Evolutionary conservation across 1,284 basidiomycete species (phyloP).

Genomic region (Peniophora sp.): DNA sequence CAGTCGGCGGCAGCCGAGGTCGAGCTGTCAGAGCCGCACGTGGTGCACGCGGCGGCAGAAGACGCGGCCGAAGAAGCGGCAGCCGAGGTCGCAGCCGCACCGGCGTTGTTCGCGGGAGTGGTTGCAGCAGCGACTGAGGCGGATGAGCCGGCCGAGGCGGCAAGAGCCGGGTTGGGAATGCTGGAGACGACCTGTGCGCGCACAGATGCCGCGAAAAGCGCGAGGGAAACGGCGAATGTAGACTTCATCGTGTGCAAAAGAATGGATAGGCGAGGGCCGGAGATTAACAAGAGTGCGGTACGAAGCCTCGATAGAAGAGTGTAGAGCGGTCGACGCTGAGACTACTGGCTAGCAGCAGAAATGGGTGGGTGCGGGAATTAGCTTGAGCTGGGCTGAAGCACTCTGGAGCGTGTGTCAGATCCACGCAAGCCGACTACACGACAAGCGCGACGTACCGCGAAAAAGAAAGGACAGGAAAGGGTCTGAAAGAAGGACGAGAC

Average conservation of each 20-base stretch:
- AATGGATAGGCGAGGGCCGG: slow-evolving; percentile 20
- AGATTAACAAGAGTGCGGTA: slow-evolving; percentile 25
- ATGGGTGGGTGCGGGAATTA: slow-evolving; percentile 20
- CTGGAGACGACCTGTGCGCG: slow-evolving; percentile 48
- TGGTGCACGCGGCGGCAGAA: slow-evolving; percentile 5
- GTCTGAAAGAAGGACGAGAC: slow-evolving; percentile 26
- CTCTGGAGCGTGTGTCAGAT: slow-evolving; percentile 18
- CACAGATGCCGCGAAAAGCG: slow-evolving; percentile 41
- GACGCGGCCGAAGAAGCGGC: slow-evolving; percentile 12
- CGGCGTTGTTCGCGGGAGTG: slow-evolving; percentile 2
- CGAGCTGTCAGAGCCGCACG: not conserved
- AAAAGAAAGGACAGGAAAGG: slow-evolving; percentile 26
- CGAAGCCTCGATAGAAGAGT: slow-evolving; percentile 24
- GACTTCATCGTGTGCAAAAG: slow-evolving; percentile 52
- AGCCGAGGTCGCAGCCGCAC: slow-evolving; percentile 8
- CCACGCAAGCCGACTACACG: slow-evolving; percentile 4
- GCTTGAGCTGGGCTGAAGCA: slow-evolving; percentile 30
- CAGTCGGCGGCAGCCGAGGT: not conserved
- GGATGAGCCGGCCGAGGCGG: slow-evolving; percentile 10
- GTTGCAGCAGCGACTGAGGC: slow-evolving; percentile 10
- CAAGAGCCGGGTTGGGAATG: slow-evolving; percentile 21
- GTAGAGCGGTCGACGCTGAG: slow-evolving; percentile 63
- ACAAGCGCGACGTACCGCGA: slow-evolving; percentile 26
- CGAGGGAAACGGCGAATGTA: slow-evolving; percentile 42
- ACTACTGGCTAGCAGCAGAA: slow-evolving; percentile 51